Conservation (phyloP, 2,329 filamentous ascomycete genomes). For the Pseudocercospora pini-densiflorae region DNA sequence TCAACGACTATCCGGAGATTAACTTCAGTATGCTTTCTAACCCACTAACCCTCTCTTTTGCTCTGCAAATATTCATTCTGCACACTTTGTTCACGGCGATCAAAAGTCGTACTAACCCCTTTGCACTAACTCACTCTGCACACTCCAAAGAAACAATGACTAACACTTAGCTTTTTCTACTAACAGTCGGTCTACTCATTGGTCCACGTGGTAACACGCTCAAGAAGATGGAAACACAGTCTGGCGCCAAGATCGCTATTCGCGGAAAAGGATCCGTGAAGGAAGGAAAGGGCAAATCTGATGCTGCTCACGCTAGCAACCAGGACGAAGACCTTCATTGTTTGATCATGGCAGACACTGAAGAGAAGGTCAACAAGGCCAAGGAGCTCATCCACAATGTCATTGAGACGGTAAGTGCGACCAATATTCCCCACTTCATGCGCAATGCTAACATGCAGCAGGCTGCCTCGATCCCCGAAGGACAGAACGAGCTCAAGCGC, state of each 20-base stretch:
- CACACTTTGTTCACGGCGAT: constrained; percentile 37
- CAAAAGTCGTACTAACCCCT: constrained; percentile 40
- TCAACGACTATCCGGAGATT: constrained; percentile 99
- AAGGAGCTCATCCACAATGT: constrained; percentile 99
- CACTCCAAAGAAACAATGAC: constrained; percentile 32
- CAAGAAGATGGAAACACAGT: constrained; percentile 99
- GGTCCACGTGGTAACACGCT: constrained; percentile 99
- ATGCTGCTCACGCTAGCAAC: constrained; percentile 98
- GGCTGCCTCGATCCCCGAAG: constrained; percentile 98
- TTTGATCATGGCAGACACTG: constrained; percentile 99
- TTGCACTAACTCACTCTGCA: constrained; percentile 35
- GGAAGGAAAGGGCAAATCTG: constrained; percentile 98
- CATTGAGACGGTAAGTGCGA: constrained; percentile 85
- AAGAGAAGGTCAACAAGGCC: constrained; percentile 99
- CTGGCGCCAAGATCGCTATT: constrained; percentile 97
- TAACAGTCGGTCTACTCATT: constrained; percentile 99
- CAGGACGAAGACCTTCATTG: constrained; percentile 99
- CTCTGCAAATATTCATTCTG: constrained; percentile 28
- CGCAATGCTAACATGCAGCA: constrained; percentile 49
- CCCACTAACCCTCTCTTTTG: constrained; percentile 65
- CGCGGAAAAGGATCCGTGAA: constrained; percentile 99
- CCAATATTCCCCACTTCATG: not conserved
- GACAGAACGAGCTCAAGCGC: constrained; percentile 97
- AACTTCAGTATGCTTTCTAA: constrained; percentile 99
- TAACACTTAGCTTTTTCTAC: constrained; percentile 84